A percentile compares a stretch with the other conserved stretches of the same genome.
Conservation (phyloP, 768 basidiomycete genomes). For the Termitomyces eurrhizus region DNA sequence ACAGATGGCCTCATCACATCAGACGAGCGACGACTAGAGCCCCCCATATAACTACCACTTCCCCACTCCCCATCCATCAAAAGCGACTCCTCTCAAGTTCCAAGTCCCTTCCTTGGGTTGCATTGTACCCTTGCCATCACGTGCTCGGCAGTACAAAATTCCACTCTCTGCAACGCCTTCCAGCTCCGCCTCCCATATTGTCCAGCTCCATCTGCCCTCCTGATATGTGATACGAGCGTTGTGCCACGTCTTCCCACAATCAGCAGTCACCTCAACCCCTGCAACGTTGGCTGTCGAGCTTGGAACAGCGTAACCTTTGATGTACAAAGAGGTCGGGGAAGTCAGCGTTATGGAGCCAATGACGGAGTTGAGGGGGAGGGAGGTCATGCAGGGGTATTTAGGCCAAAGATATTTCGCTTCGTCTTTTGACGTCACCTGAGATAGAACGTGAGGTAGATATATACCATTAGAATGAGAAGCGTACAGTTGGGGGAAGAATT, state of each 20-base stretch:
- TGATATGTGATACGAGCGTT: constrained; percentile 52
- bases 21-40: no score
- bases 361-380: constrained; percentile 60
- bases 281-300: constrained; percentile 41
- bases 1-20: not conserved
- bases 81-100: constrained; percentile 68
- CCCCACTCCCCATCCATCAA: constrained; percentile 42
- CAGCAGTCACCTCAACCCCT: constrained; percentile 46
- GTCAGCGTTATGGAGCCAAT: constrained; percentile 38
- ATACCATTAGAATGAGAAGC: constrained; percentile 13
- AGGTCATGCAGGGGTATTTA: constrained; percentile 54
- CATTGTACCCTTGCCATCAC: constrained; percentile 41
- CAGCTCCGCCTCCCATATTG: constrained; percentile 58
- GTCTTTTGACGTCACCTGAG: constrained; percentile 42
- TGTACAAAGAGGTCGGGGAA: constrained; percentile 30
- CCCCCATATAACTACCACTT: not conserved
- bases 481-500: constrained; percentile 48
- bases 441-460: constrained; percentile 6
- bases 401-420: constrained; percentile 45
- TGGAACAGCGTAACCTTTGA: constrained; percentile 58
- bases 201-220: constrained; percentile 71
- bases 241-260: constrained; percentile 51
- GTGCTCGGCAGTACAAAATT: constrained; percentile 46
- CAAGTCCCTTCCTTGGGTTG: constrained; percentile 51
- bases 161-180: constrained; percentile 29